Conservation (phyloP, 1,284 basidiomycete species). For the Fistulina hepatica region DNA sequence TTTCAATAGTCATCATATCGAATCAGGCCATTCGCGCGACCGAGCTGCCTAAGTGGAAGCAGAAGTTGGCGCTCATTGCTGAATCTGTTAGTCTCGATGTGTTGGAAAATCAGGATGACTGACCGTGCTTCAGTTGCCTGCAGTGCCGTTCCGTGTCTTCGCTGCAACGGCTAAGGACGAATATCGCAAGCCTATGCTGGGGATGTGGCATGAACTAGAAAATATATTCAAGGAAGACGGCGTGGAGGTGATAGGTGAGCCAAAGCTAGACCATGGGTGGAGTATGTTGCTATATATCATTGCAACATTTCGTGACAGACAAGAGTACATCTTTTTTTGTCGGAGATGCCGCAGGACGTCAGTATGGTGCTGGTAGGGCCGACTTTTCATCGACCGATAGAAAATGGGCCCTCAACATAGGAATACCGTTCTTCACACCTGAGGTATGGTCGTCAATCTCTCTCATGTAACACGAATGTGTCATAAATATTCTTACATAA, state of each 20-base stretch:
- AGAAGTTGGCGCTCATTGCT: conserved; percentile 63
- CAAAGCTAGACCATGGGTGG: background rate
- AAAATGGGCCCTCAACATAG: conserved; percentile 76
- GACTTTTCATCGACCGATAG: conserved; percentile 78
- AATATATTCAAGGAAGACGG: conserved; percentile 46
- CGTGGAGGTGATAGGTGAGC: conserved; percentile 57
- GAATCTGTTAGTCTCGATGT: conserved; percentile 40
- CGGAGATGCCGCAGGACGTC: conserved; percentile 83
- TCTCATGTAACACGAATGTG: background rate
- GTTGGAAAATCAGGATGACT: conserved; percentile 1
- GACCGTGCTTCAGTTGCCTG: conserved; percentile 39
- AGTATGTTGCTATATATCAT: background rate
- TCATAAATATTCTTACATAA: conserved; percentile 4
- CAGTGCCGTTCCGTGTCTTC: conserved; percentile 70
- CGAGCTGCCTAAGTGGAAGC: conserved; percentile 54
- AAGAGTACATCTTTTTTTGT: conserved; percentile 63
- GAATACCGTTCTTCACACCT: conserved; percentile 60
- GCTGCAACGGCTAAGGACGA: conserved; percentile 69
- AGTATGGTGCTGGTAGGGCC: conserved; percentile 18
- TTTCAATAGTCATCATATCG: conserved; percentile 66
- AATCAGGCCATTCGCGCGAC: conserved; percentile 60
- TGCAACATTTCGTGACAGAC: conserved; percentile 37
- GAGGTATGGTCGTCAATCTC: too few relatives aligned
- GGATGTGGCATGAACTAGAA: conserved; percentile 75
- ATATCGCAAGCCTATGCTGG: conserved; percentile 82